Evolutionary conservation across 2,329 filamentous ascomycete genomes (phyloP).

Genomic region (Colletotrichum sp.): DNA sequence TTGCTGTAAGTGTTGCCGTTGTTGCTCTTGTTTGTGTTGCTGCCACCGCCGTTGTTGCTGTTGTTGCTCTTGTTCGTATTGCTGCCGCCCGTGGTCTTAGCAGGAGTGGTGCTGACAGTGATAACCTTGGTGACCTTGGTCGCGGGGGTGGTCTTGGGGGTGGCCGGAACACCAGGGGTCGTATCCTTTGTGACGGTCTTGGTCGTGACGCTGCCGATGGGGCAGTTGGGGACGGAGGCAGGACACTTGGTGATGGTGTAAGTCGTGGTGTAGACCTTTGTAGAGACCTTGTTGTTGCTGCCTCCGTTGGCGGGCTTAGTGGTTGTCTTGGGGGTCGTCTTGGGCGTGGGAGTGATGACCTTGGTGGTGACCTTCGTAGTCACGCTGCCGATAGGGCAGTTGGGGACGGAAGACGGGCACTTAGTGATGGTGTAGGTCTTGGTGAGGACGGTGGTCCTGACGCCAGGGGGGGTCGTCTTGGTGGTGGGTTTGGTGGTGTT

Average conservation of each 20-base stretch:
- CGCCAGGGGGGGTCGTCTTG: neutral
- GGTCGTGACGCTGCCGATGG: conserved; percentile 40
- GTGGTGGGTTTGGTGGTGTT: neutral
- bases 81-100: neutral
- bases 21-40: neutral
- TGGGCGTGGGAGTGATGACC: neutral
- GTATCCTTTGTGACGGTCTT: conserved; percentile 35
- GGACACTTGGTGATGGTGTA: conserved; percentile 63
- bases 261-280: conserved; percentile 44
- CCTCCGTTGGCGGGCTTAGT: neutral
- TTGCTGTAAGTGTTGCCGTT: neutral
- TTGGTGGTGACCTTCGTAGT: conserved; percentile 44
- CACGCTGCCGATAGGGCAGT: conserved; percentile 41
- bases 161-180: neutral
- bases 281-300: conserved; percentile 18
- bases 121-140: neutral
- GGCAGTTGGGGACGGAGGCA: conserved; percentile 43
- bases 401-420: conserved; percentile 50
- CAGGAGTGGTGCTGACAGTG: neutral
- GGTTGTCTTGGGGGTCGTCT: neutral
- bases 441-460: conserved; percentile 41
- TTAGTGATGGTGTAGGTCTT: conserved; percentile 59
- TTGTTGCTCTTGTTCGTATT: conserved; percentile 27
- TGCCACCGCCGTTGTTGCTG: conserved; percentile 29
- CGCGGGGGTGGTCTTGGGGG: neutral